Evolutionary conservation across 495 filamentous ascomycete genomes (phyloP).

Genomic region (Podospora tetraspora): DNA sequence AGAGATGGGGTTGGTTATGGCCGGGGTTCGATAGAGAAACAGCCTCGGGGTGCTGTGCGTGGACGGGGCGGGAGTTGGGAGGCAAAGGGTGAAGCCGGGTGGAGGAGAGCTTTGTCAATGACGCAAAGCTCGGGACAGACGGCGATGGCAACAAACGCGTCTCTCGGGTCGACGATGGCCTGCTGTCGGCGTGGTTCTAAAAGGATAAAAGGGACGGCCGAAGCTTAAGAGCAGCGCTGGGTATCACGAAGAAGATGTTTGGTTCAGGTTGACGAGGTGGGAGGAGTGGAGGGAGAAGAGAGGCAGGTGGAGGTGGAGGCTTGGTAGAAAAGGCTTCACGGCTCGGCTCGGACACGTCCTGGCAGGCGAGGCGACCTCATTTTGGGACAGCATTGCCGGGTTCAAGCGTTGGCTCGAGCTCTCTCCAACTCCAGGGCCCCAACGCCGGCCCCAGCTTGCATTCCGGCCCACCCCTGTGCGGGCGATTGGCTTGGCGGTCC

Average conservation of each 20-base stretch:
- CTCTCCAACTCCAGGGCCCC: neutral
- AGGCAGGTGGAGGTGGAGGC: conserved; percentile 1
- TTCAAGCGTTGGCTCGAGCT: conserved; percentile 10
- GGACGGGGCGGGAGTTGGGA: neutral
- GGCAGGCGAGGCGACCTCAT: neutral
- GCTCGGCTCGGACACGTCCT: neutral
- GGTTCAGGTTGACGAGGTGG: neutral
- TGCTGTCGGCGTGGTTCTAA: neutral
- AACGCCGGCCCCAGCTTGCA: neutral
- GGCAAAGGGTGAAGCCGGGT: neutral
- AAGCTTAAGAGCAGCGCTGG: neutral
- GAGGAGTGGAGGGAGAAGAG: neutral
- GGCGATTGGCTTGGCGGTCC: neutral
- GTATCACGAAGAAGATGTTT: neutral
- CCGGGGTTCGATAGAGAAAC: neutral
- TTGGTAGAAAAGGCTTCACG: conserved; percentile 1
- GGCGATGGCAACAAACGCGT: neutral
- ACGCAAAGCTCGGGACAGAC: conserved; percentile 7
- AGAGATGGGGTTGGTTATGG: neutral
- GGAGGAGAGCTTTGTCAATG: conserved; percentile 1
- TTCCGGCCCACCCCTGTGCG: neutral
- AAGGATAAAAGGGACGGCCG: neutral
- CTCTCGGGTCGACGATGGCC: neutral
- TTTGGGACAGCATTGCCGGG: conserved; percentile 7
- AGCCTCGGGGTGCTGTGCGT: neutral